Percentiles rank a stretch among this genome's conserved stretches.
Conservation (phyloP, 2,329 filamentous ascomycete species). For the Aureobasidium lini region DNA sequence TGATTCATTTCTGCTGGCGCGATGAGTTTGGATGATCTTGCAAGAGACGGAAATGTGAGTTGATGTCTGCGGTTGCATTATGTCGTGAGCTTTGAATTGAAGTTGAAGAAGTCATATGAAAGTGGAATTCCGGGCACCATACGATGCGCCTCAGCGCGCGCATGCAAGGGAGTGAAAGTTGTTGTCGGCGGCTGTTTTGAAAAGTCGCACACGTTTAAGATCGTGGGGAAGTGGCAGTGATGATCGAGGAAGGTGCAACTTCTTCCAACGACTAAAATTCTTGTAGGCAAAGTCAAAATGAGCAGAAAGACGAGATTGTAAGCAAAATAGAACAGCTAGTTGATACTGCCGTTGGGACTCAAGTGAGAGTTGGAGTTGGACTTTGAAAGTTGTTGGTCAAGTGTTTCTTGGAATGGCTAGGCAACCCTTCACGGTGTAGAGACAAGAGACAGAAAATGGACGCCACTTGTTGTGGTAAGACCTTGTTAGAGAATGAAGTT, state of each 20-base stretch:
- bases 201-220: constrained; percentile 6
- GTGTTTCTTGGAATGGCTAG: background rate
- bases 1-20: constrained; percentile 3
- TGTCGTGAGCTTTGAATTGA: background rate
- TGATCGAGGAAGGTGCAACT: background rate
- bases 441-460: background rate
- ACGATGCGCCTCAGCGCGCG: constrained; percentile 6
- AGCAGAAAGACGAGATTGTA: background rate
- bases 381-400: background rate
- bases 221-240: constrained; percentile 1
- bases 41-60: background rate
- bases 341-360: background rate
- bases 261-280: background rate
- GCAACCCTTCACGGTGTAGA: background rate
- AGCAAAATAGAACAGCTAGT: background rate
- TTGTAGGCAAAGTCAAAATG: no score
- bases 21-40: background rate
- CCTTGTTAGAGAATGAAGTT: no score
- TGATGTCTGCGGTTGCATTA: background rate
- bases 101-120: background rate
- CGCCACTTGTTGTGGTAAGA: no score
- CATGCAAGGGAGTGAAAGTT: constrained; percentile 7
- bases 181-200: constrained; percentile 9
- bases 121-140: background rate
- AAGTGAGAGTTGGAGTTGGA: background rate